Conservation (phyloP, 768 basidiomycete species). For the Grammothele lineata region DNA sequence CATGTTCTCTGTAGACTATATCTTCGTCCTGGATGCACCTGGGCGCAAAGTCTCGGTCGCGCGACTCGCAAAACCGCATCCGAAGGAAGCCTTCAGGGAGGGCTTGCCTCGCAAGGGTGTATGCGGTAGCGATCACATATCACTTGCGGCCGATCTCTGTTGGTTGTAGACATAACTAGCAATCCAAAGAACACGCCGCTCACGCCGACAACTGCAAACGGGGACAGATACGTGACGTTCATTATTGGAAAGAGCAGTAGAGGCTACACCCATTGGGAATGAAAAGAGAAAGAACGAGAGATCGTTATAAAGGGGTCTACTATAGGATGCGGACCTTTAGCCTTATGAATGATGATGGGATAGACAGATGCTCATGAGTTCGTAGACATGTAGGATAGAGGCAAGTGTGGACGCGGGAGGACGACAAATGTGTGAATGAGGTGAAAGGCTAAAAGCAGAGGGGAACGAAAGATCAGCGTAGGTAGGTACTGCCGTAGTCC, state of each 20-base stretch:
- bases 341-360: neutral
- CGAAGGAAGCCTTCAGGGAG: slow-evolving; percentile 49
- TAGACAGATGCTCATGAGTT: neutral
- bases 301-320: slow-evolving; percentile 15
- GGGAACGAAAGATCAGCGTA: neutral
- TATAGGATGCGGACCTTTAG: slow-evolving; percentile 9
- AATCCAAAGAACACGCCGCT: no score
- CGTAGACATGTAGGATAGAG: neutral
- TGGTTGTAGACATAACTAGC: slow-evolving; percentile 14
- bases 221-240: slow-evolving; percentile 4
- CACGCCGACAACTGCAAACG: no score
- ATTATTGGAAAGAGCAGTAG: slow-evolving; percentile 12
- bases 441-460: slow-evolving; percentile 4
- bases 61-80: slow-evolving; percentile 61
- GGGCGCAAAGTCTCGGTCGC: slow-evolving; percentile 32
- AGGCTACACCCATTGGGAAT: slow-evolving; percentile 13
- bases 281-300: slow-evolving; percentile 1
- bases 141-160: slow-evolving; percentile 63
- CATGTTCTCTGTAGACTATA: slow-evolving; percentile 62
- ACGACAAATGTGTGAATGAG: neutral
- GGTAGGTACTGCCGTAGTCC: neutral
- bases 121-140: slow-evolving; percentile 85
- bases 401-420: neutral
- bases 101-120: slow-evolving; percentile 80
- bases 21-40: slow-evolving; percentile 64